Conservation (phyloP, 352 stramenopile species). For the Globisporangium emineosum region DNA sequence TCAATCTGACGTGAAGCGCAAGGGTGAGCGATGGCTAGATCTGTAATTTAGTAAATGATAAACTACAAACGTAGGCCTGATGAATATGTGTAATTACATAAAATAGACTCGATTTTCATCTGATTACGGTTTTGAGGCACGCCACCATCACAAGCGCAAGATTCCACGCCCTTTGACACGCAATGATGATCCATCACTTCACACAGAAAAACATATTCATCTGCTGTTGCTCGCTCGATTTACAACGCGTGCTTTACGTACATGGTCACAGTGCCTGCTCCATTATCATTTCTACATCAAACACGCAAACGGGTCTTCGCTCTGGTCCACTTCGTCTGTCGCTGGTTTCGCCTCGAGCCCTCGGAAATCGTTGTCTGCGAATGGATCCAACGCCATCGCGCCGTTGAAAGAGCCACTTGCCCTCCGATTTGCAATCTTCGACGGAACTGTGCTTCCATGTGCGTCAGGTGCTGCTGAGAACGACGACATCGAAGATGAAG, state of each 20-base stretch:
- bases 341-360: slow-evolving; percentile 40
- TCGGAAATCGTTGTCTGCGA: slow-evolving; percentile 63
- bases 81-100: background rate
- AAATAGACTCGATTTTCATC: background rate
- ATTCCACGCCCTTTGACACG: too few species aligned
- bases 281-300: slow-evolving; percentile 30
- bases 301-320: slow-evolving; percentile 64
- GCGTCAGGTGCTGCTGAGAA: slow-evolving; percentile 12
- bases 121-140: background rate
- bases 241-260: background rate
- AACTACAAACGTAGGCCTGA: background rate
- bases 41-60: background rate
- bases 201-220: background rate
- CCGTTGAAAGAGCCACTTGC: slow-evolving; percentile 1
- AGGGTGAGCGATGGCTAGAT: background rate
- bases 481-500: slow-evolving; percentile 13
- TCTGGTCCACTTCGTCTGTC: slow-evolving; percentile 26
- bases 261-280: background rate
- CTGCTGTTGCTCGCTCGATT: background rate
- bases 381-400: slow-evolving; percentile 39
- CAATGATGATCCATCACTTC: background rate
- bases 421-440: background rate
- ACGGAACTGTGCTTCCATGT: background rate
- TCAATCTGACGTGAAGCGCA: background rate
- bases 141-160: too few species aligned